Evolutionary conservation across 1,284 basidiomycete genomes (phyloP), one percentile per base, ranked within the genome.

Genomic region (Neolentinus lepideus): DNA sequence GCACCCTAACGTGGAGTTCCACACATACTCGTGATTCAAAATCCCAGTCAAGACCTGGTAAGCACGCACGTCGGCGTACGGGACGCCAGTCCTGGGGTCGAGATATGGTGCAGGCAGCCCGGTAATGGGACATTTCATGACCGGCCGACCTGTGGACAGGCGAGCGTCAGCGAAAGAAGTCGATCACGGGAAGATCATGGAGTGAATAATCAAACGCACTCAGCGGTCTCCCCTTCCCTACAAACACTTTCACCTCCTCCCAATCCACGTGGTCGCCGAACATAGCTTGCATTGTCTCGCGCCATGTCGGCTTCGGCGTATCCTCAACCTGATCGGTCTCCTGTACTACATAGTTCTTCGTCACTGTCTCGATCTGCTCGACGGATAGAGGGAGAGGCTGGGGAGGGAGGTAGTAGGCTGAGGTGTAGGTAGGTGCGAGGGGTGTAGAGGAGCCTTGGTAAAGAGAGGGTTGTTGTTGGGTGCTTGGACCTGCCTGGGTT

Each of bases 211-310:
- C 24, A 21, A 3, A 74, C 79, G 51, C 62, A 88, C 86, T 68
- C 38, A 83, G 57, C 0, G 86, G 88, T 22, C 87, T 71, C 21
- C 75, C 74, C 66, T 84, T 86, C 19, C 78, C 75, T 1, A 74
- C 66, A 59, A 80, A 88, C 1, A 85, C 84, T 58, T 77, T 81
- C 21, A 88, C 58, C 19, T 83, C 77, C 51, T 85, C 81, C 88
- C 86, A 90, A 38, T 79, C 73, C 10, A 85, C 83, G 61, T 88
- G 80, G 54, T 84, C 75, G 3, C 91, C 91, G 61, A 94, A 90
- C 70, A 94, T 74, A 1, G 86, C 84, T 11, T 75, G 66, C 84
- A 90, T 91, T 2, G 84, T 88, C 48, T 86, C 80, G 48, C 72
- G 73, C 87, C 89, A 91, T 0, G 68, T 60, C 0, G 85, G 84